Percentiles rank a stretch among this genome's conserved stretches.
phyloP scores from a whole-genome alignment of 2,329 filamentous ascomycete species.

The Balansia obtecta region DNA sequence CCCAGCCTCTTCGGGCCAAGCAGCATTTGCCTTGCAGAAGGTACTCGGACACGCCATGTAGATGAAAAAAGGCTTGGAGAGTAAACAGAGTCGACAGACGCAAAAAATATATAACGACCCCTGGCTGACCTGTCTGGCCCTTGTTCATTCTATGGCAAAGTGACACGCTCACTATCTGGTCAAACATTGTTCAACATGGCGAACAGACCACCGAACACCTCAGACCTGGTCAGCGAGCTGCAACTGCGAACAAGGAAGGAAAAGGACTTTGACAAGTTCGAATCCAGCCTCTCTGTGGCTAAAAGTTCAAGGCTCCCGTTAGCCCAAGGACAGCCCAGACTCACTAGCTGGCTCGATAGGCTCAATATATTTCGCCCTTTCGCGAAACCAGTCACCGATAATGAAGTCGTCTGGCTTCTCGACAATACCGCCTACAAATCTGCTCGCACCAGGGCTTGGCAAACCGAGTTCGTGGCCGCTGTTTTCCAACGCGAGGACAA shows the following conservation, averaged over 20 bases:
- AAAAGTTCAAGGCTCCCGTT: conserved; percentile 14
- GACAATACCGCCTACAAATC: conserved; percentile 75
- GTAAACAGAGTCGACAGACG: background rate
- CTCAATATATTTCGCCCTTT: conserved; percentile 37
- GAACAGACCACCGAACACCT: conserved; percentile 13
- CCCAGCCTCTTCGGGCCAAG: background rate
- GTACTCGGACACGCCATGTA: conserved; percentile 3
- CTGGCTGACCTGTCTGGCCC: background rate
- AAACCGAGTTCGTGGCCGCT: conserved; percentile 71
- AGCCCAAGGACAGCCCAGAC: background rate
- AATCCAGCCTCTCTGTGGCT: conserved; percentile 31
- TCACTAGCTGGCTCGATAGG: conserved; percentile 38
- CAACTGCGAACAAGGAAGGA: conserved; percentile 37
- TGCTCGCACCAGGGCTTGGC: conserved; percentile 43
- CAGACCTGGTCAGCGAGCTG: conserved; percentile 28
- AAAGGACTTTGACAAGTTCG: conserved; percentile 36
- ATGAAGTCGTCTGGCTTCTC: conserved; percentile 75
- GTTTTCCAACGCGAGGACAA: conserved; percentile 66
- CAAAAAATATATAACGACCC: background rate
- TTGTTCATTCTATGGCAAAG: background rate
- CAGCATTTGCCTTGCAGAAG: background rate
- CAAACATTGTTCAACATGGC: conserved; percentile 12
- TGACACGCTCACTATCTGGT: background rate
- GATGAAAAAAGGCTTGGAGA: conserved; percentile 1
- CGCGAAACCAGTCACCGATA: conserved; percentile 43